Conservation (phyloP, 148 eudicot species). For the Talinum fruticosum region DNA sequence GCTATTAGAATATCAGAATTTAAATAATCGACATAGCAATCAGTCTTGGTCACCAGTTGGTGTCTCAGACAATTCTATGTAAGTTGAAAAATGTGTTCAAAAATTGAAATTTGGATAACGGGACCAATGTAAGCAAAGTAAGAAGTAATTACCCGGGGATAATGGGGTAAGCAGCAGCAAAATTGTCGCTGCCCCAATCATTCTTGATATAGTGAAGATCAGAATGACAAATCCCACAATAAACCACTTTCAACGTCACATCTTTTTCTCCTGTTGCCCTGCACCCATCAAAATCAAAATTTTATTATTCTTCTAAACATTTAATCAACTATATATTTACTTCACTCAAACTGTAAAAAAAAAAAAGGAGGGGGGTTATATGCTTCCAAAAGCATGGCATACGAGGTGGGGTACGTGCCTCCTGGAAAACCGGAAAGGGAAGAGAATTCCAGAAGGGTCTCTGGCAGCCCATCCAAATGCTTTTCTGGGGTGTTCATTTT, state of each 20-base stretch:
- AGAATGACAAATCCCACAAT: slow-evolving; percentile 33
- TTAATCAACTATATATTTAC: too few species aligned
- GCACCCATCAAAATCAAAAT: neutral
- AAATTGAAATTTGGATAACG: too few species aligned
- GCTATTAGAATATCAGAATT: too few species aligned
- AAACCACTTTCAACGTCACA: slow-evolving; percentile 29
- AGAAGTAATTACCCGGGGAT: slow-evolving; percentile 24
- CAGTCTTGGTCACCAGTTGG: too few species aligned
- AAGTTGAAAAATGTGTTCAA: too few species aligned
- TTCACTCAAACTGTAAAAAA: too few species aligned
- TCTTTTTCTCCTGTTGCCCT: slow-evolving; percentile 32
- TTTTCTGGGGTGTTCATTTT: slow-evolving; percentile 23
- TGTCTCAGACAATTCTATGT: too few species aligned
- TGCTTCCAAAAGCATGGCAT: too few species aligned
- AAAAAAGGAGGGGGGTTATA: too few species aligned
- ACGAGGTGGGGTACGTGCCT: neutral
- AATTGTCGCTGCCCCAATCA: slow-evolving; percentile 17
- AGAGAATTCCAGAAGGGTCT: slow-evolving; percentile 40
- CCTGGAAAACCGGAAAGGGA: slow-evolving; percentile 23
- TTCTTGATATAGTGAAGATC: slow-evolving; percentile 33
- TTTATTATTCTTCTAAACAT: too few species aligned
- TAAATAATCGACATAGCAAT: too few species aligned
- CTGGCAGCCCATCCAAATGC: slow-evolving; percentile 49
- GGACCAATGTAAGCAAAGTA: too few species aligned
- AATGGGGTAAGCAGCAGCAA: slow-evolving; percentile 17